Conservation (phyloP, 768 basidiomycete species). For the Daedalea quercina region DNA sequence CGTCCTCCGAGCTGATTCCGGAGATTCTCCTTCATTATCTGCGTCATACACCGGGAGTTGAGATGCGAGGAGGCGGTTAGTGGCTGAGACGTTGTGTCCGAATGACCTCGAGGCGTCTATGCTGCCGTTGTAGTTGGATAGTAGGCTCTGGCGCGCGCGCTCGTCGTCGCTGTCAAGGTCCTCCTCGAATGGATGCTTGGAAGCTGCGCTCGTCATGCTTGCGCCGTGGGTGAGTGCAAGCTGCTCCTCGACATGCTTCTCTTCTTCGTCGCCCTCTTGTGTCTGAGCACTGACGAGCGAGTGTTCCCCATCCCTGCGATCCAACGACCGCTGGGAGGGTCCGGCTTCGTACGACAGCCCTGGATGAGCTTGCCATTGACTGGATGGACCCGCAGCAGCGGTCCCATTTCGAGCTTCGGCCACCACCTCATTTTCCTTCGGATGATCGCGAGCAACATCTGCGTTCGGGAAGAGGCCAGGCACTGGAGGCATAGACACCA, state of each 20-base stretch:
- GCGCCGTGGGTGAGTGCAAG: not conserved
- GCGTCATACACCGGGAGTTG: not conserved
- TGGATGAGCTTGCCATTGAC: not conserved
- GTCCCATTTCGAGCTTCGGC: no score
- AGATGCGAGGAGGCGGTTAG: not conserved
- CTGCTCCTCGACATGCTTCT: constrained; percentile 7
- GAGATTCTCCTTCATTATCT: not conserved
- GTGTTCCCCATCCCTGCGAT: not conserved
- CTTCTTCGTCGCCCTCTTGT: not conserved
- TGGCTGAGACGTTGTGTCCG: not conserved
- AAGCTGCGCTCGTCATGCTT: not conserved
- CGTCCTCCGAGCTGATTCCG: not conserved
- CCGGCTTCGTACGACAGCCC: no score
- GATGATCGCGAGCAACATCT: not conserved
- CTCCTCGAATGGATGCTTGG: not conserved
- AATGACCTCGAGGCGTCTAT: not conserved
- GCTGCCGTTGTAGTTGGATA: not conserved
- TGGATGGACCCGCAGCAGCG: not conserved
- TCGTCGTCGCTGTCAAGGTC: constrained; percentile 15
- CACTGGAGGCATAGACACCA: not conserved
- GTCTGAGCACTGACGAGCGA: not conserved
- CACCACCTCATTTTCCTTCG: no score
- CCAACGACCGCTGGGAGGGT: no score
- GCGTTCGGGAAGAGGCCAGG: not conserved
- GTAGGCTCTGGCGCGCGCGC: constrained; percentile 3